Conservation (phyloP, 2,329 filamentous ascomycete species). For the Paramyrothecium sp. region DNA sequence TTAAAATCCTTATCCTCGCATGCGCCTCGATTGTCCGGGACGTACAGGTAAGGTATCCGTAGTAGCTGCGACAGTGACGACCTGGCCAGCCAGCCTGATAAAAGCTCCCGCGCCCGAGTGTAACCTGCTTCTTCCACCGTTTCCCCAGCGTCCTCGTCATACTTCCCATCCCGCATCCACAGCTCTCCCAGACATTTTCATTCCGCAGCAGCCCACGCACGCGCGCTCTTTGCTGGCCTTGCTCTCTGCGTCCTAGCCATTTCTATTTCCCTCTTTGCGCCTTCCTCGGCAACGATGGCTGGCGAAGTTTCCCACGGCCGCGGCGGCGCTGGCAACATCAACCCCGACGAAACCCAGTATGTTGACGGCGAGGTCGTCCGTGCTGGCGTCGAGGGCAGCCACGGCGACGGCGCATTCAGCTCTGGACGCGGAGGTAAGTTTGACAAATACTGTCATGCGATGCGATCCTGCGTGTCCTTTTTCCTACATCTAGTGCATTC, state of each 20-base stretch:
- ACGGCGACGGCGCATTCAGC: slow-evolving; percentile 58
- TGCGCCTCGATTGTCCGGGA: not conserved
- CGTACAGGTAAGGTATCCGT: not conserved
- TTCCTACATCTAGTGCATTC: not conserved
- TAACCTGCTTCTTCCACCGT: too few species aligned
- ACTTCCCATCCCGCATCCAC: too few species aligned
- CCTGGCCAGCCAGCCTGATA: too few species aligned
- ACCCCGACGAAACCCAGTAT: slow-evolving; percentile 55
- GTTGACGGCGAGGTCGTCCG: slow-evolving; percentile 62
- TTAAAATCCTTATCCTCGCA: not conserved
- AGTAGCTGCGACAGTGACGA: too few species aligned
- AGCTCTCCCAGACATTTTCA: too few species aligned
- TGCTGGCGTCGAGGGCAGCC: slow-evolving; percentile 50
- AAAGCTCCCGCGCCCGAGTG: too few species aligned
- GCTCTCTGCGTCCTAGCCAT: too few species aligned
- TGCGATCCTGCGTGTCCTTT: not conserved
- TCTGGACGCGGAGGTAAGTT: slow-evolving; percentile 56
- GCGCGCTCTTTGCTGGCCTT: too few species aligned
- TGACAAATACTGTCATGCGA: not conserved
- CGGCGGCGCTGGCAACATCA: slow-evolving; percentile 62
- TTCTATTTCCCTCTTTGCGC: not conserved
- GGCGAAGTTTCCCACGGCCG: slow-evolving; percentile 59
- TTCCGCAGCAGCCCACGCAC: too few species aligned
- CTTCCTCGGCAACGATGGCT: slow-evolving; percentile 23
- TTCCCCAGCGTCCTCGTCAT: too few species aligned